Conservation (phyloP, 2,329 filamentous ascomycete genomes). For the Claviceps pusilla region DNA sequence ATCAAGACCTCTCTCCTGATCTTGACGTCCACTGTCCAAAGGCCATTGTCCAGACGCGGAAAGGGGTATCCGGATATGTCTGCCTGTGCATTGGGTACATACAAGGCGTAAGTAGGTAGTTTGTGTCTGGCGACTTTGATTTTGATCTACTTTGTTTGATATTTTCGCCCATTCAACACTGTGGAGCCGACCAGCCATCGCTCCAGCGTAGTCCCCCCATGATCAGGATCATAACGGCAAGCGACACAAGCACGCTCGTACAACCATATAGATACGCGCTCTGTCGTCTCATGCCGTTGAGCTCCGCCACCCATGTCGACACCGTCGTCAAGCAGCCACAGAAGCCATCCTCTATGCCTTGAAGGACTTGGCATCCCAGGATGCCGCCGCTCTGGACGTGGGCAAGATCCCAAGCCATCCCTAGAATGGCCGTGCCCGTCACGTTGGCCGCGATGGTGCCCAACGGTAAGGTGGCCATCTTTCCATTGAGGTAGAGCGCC, state of each 20-base stretch:
- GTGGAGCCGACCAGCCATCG: slow-evolving; percentile 32
- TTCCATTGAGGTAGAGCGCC: slow-evolving; percentile 55
- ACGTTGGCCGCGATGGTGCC: slow-evolving; percentile 79
- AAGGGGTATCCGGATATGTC: not conserved
- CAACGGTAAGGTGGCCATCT: slow-evolving; percentile 55
- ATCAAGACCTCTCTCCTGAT: too few relatives aligned
- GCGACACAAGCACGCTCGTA: slow-evolving; percentile 41
- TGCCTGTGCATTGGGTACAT: not conserved
- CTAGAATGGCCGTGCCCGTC: slow-evolving; percentile 58
- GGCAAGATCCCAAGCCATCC: slow-evolving; percentile 64
- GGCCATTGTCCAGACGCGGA: not conserved
- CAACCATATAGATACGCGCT: slow-evolving; percentile 54
- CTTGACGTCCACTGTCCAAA: too few relatives aligned
- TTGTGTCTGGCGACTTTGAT: too few relatives aligned
- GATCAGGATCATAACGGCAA: slow-evolving; percentile 48
- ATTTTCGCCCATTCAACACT: slow-evolving; percentile 15
- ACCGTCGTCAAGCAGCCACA: slow-evolving; percentile 53
- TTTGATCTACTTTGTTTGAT: too few relatives aligned
- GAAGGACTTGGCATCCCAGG: slow-evolving; percentile 52
- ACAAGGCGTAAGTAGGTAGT: too few relatives aligned
- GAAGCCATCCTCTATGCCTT: slow-evolving; percentile 52
- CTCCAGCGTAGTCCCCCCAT: slow-evolving; percentile 68
- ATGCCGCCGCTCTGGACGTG: slow-evolving; percentile 43
- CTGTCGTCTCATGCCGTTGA: slow-evolving; percentile 34
- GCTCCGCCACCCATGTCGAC: slow-evolving; percentile 51